Evolutionary conservation across 352 stramenopile species (phyloP), one percentile per base, ranked within the genome.

Genomic region (Phytophthora tubulina): DNA sequence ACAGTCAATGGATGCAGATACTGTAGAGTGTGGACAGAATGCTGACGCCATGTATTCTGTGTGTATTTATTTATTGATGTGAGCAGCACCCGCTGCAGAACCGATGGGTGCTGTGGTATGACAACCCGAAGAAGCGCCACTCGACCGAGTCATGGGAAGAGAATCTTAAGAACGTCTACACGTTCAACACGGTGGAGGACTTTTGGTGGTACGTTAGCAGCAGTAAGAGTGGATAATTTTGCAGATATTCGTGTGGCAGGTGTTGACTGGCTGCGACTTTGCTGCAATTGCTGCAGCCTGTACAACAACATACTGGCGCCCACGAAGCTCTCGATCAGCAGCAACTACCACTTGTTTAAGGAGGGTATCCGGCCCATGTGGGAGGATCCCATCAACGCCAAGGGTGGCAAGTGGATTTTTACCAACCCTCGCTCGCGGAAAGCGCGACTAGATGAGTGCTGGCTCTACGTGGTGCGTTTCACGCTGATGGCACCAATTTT

Each of bases 311-410:
- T 99, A n/a, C 74, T 97, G 60, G 84, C 90, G 58, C 87, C 93
- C 48, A 96, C 85, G 49, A 90, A 97, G 73, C 85, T 99, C 38
- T 81, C 89, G 49, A 81, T 95, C 13, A 91, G 93, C 73, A 98
- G 91, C 74, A 99, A 99, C 88, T 99, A 99, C 81, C 96, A 99
- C 76, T 84, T 99, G 67, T 99, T 99, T 78, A 98, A 98, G 78
- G 86, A 99, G 49, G 96, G 97, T 50, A 94, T 99, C 46, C 88
- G 96, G 57, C 97, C 97, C 27, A 99, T 99, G 92, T 99, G 97
- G 97, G 97, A 99, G 82, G 97, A 99, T 77, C 86, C 91, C 27
- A 84, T 90, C 42, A 99, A 99, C 79, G 88, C 80, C 66, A 98
- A 90, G 77, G 97, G 97, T 36, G 97, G 97, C 67, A 99, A 99